phyloP scores from a whole-genome alignment of 164 flowering plant species.

The Piper betle region DNA sequence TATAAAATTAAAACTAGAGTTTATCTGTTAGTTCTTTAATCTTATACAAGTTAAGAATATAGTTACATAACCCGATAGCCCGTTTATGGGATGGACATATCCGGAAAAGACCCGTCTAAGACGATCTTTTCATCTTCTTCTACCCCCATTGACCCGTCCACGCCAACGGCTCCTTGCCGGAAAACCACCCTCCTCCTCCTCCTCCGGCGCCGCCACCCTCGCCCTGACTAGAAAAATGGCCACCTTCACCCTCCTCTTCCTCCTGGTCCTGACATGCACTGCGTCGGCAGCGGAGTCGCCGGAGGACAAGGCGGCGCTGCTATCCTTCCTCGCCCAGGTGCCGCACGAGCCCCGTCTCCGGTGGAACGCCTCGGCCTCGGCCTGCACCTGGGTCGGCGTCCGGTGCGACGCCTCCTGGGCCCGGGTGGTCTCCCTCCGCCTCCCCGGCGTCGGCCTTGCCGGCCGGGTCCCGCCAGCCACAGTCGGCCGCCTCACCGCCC shows the following conservation, averaged over 20 bases:
- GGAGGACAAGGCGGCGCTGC: conserved; percentile 67
- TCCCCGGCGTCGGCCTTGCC: conserved; percentile 72
- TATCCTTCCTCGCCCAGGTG: conserved; percentile 31
- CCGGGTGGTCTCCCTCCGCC: conserved; percentile 40
- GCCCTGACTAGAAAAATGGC: conserved; percentile 6
- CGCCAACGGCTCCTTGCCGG: conserved; percentile 2
- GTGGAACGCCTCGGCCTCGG: conserved; percentile 58
- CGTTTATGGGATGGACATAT: too few relatives aligned
- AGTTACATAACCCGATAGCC: too few relatives aligned
- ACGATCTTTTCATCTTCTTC: background rate
- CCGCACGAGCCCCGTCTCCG: conserved; percentile 47
- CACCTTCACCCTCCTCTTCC: background rate
- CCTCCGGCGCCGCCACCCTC: background rate
- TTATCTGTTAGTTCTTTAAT: too few relatives aligned
- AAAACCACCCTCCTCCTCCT: background rate
- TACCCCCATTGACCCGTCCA: background rate
- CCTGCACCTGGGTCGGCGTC: conserved; percentile 81
- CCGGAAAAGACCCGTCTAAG: too few relatives aligned
- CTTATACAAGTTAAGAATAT: too few relatives aligned
- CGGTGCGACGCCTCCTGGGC: conserved; percentile 34
- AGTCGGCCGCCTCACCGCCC: conserved; percentile 37
- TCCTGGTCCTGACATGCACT: background rate
- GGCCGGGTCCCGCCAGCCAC: conserved; percentile 61
- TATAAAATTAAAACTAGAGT: too few relatives aligned
- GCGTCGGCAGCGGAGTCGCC: conserved; percentile 26